phyloP scores from a whole-genome alignment of 495 filamentous ascomycete species.

The Penicillium ucsense region DNA sequence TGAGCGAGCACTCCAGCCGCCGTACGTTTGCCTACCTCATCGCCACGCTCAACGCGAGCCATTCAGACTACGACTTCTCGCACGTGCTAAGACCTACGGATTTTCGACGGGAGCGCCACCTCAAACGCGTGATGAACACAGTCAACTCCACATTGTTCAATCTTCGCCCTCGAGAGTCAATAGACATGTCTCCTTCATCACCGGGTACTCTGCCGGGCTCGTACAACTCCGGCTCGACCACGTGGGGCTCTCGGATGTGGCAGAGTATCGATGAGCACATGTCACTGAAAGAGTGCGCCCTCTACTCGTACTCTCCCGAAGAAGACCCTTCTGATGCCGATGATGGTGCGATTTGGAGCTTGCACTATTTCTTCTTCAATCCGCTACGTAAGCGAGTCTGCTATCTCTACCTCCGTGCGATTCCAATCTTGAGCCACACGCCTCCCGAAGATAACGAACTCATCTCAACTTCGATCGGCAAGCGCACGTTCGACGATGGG shows the following conservation, averaged over 20 bases:
- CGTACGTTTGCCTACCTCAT: constrained; percentile 93
- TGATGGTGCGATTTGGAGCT: constrained; percentile 85
- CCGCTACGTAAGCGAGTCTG: constrained; percentile 86
- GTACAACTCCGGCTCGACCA: constrained; percentile 29
- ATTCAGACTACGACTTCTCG: constrained; percentile 96
- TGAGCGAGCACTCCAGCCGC: constrained; percentile 77
- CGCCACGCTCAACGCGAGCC: constrained; percentile 92
- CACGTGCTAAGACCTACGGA: constrained; percentile 78
- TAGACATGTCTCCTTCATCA: constrained; percentile 35
- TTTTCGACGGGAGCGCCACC: constrained; percentile 67
- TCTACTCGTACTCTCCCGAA: constrained; percentile 77
- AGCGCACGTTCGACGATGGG: constrained; percentile 39
- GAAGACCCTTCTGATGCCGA: constrained; percentile 85
- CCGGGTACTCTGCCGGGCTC: constrained; percentile 35
- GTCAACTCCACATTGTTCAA: constrained; percentile 80
- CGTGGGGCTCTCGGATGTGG: constrained; percentile 87
- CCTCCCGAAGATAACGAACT: constrained; percentile 30
- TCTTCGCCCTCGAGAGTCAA: constrained; percentile 55
- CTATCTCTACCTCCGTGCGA: constrained; percentile 80
- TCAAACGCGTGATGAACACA: constrained; percentile 69
- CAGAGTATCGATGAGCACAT: constrained; percentile 84
- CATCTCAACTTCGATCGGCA: constrained; percentile 31
- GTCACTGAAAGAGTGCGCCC: constrained; percentile 70
- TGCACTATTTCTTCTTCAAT: constrained; percentile 97
- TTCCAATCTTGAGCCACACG: constrained; percentile 70